phyloP scores from a whole-genome alignment of 768 basidiomycete genomes.

The Lentinus tigrinus region DNA sequence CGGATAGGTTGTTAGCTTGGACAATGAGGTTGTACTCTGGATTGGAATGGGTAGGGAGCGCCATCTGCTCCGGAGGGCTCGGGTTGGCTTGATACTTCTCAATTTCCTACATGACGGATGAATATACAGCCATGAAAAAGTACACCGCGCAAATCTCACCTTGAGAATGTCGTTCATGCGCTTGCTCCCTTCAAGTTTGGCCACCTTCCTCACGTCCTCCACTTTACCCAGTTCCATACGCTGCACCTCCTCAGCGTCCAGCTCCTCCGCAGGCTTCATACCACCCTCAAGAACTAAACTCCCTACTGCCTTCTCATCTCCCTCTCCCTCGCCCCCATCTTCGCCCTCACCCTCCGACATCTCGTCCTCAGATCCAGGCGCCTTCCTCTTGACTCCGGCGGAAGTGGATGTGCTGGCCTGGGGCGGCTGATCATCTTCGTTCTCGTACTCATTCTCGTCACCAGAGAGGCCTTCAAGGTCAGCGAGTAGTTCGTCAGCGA shows the following conservation, averaged over 20 bases:
- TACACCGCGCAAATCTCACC: slow-evolving; percentile 39
- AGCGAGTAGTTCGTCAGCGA: slow-evolving; percentile 90
- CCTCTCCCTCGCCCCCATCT: slow-evolving; percentile 39
- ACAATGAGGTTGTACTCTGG: slow-evolving; percentile 97
- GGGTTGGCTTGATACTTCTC: slow-evolving; percentile 82
- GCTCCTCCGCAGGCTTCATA: slow-evolving; percentile 89
- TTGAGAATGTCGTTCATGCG: slow-evolving; percentile 84
- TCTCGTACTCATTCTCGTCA: slow-evolving; percentile 48
- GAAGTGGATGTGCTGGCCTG: slow-evolving; percentile 31
- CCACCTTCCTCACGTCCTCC: slow-evolving; percentile 84
- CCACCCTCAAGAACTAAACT: slow-evolving; percentile 83
- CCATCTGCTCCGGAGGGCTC: slow-evolving; percentile 74
- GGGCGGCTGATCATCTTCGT: slow-evolving; percentile 34
- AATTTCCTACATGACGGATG: slow-evolving; percentile 67
- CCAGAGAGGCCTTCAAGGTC: slow-evolving; percentile 87
- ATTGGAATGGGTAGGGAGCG: slow-evolving; percentile 80
- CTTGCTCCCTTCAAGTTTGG: slow-evolving; percentile 86
- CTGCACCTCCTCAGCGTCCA: slow-evolving; percentile 92
- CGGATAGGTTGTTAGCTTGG: slow-evolving; percentile 95
- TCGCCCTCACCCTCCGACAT: slow-evolving; percentile 54
- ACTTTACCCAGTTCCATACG: slow-evolving; percentile 87
- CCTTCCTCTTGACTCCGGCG: slow-evolving; percentile 63
- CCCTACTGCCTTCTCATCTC: slow-evolving; percentile 36
- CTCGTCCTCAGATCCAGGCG: slow-evolving; percentile 50
- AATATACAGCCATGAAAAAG: neutral